Conservation (phyloP, 257 asterid genomes). For the Handroanthus guayacan region DNA sequence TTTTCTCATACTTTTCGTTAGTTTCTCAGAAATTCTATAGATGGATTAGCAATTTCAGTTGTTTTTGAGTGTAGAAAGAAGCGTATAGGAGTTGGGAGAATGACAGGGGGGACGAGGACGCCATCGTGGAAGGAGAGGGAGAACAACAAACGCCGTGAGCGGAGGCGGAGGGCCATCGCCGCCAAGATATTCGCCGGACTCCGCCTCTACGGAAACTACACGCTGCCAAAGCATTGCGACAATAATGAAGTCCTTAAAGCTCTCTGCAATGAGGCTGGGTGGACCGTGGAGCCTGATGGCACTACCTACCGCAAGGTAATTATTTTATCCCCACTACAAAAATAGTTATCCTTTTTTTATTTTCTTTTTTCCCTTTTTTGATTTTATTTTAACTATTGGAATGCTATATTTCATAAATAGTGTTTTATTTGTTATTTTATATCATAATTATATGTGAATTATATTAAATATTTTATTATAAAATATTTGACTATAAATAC, state of each 20-base stretch:
- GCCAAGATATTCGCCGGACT: slow-evolving; percentile 78
- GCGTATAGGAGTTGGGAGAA: slow-evolving; percentile 12
- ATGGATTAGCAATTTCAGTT: neutral
- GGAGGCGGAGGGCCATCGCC: slow-evolving; percentile 73
- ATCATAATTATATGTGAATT: no score
- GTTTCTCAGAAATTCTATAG: neutral
- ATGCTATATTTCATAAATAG: no score
- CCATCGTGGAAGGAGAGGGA: slow-evolving; percentile 87
- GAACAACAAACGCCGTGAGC: slow-evolving; percentile 78
- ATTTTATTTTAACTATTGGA: no score
- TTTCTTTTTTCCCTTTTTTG: no score
- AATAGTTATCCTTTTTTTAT: neutral
- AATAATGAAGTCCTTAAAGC: slow-evolving; percentile 85
- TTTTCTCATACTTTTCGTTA: neutral
- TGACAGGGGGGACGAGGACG: slow-evolving; percentile 59
- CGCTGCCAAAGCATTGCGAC: slow-evolving; percentile 77
- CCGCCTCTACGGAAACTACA: slow-evolving; percentile 70
- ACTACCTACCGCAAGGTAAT: slow-evolving; percentile 76
- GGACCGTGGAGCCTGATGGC: slow-evolving; percentile 77
- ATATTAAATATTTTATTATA: no score
- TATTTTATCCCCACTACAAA: neutral
- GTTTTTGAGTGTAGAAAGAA: neutral
- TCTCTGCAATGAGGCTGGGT: slow-evolving; percentile 75
- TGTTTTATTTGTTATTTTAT: no score
- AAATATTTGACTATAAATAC: no score